Percentiles rank a stretch among this genome's conserved stretches.
These are phyloP conservation scores for Fusarium guadeloupense DNA, from an alignment of 2,329 filamentous ascomycete species.

Conservation along the genomic window DNA sequence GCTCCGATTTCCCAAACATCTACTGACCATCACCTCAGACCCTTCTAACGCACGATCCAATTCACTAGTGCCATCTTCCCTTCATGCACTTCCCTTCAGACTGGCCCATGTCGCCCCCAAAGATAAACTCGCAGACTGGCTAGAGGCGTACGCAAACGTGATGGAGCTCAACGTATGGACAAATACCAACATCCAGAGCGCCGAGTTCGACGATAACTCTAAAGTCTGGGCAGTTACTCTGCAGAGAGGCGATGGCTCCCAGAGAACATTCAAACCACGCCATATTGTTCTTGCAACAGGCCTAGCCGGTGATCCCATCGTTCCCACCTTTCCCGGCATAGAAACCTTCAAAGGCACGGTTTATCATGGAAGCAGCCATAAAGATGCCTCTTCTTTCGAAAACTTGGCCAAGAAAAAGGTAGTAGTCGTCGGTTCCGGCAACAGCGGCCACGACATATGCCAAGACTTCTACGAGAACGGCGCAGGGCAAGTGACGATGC, in stretches of 20 bases:
- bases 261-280: background rate
- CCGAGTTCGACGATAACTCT: slow-evolving; percentile 49
- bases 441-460: slow-evolving; percentile 60
- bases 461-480: slow-evolving; percentile 60
- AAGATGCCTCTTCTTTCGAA: slow-evolving; percentile 45
- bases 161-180: slow-evolving; percentile 60
- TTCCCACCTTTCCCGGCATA: background rate
- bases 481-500: slow-evolving; percentile 58
- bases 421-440: slow-evolving; percentile 59
- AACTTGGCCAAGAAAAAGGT: slow-evolving; percentile 51
- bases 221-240: slow-evolving; percentile 5
- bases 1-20: too few relatives aligned
- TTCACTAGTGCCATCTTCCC: slow-evolving; percentile 33
- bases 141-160: slow-evolving; percentile 57
- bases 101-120: slow-evolving; percentile 49
- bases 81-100: slow-evolving; percentile 39
- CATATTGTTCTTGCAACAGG: slow-evolving; percentile 22
- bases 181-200: slow-evolving; percentile 50
- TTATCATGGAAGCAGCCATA: slow-evolving; percentile 7
- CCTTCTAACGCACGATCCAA: slow-evolving; percentile 35
- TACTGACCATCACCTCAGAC: too few relatives aligned
- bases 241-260: background rate
- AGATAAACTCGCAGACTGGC: slow-evolving; percentile 59
- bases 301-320: slow-evolving; percentile 8
- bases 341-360: slow-evolving; percentile 37